phyloP scores from a whole-genome alignment of 305 asterid genomes.

The Fraxinus latifolia region DNA sequence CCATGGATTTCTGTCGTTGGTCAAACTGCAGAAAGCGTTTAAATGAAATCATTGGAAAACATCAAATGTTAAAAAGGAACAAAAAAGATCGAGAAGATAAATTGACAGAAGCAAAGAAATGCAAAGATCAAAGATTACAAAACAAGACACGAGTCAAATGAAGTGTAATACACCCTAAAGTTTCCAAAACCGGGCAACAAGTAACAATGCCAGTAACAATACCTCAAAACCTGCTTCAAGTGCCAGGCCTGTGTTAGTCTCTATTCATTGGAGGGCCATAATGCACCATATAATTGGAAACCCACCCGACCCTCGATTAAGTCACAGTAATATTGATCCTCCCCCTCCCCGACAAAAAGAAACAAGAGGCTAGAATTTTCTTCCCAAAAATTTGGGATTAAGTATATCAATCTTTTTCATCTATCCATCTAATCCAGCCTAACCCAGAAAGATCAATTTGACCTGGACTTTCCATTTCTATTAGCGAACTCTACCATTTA shows the following conservation, averaged over 20 bases:
- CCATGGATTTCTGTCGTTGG: conserved; percentile 86
- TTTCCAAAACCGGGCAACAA: neutral
- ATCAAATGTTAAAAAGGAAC: neutral
- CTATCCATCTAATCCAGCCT: neutral
- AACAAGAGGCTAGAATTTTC: neutral
- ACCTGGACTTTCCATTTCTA: neutral
- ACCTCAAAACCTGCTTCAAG: neutral
- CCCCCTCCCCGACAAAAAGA: neutral
- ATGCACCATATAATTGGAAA: neutral
- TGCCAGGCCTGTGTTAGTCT: neutral
- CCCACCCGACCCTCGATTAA: neutral
- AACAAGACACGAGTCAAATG: neutral
- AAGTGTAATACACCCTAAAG: neutral
- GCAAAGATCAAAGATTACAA: neutral
- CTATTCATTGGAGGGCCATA: neutral
- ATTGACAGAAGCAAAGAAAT: neutral
- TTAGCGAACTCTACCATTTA: neutral
- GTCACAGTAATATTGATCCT: neutral
- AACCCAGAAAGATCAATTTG: neutral
- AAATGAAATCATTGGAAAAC: neutral
- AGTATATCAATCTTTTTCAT: neutral
- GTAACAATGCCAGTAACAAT: neutral
- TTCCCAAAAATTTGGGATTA: neutral
- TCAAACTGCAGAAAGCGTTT: conserved; percentile 54
- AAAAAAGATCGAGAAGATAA: neutral